Evolutionary conservation across 2,329 filamentous ascomycete genomes (phyloP), one percentile per base, ranked within the genome.

Genomic region (Akanthomyces dipterigenus): DNA sequence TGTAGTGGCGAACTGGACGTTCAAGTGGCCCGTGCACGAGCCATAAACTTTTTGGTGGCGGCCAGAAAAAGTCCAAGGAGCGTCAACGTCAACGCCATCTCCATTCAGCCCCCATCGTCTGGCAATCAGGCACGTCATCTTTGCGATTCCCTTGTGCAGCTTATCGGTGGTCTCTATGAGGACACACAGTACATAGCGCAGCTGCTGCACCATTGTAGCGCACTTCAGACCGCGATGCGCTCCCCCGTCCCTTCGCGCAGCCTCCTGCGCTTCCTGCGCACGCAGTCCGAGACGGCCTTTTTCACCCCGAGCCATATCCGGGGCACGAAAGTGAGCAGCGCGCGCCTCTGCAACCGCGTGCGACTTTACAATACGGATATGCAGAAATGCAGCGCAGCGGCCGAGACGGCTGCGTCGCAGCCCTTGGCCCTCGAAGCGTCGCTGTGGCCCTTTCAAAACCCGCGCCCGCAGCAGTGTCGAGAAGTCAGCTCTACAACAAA

Each of bases 231-330:
- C 12, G 70, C 73, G 65, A 67, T 79, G 68, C 75, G 72, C 64
- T 66, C 71, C 45, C 76, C 78, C 54, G 81, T 79, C 56, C 83
- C 83, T 28, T 85, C 82, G 56, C 74, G 74, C 65, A 77, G 73
- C 62, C 82, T 93, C 22, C 79, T 95, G 64, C 86, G 86, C 66
- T 93, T 90, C 72, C 80, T 95, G 65, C 86, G 85, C 66, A 83
- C 80, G 59, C 90, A 93, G 72, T 85, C 88, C 65, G 82, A 89
- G 67, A 78, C 78, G 60, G 70, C 82, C 50, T 78, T 75, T 28
- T 58, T 69, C 64, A 63, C 63, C 56, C 31, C 64, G 53, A 51
- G 49, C 42, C 49, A 18, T 14, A 22, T 42, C 46, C 45, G 36
- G 16, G 22, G 51, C 20, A n/a, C 16, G 8, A 55, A 40, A 16